Conservation (phyloP, 2,329 filamentous ascomycete species). For the Microcyclospora tardicrescens region DNA sequence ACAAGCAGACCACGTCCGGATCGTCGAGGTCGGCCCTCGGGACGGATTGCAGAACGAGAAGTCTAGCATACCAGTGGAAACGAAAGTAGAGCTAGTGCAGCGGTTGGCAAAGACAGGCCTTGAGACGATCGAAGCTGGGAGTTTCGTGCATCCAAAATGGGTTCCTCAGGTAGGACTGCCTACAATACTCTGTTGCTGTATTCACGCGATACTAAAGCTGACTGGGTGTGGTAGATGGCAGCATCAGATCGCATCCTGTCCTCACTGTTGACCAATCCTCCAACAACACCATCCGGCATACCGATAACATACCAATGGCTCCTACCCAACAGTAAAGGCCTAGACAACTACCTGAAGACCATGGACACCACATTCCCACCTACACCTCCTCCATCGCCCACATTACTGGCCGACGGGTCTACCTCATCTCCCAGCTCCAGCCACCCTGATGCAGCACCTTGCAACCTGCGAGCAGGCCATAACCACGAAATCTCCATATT, state of each 20-base stretch:
- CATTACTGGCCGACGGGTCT: too few relatives aligned
- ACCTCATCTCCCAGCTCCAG: slow-evolving; percentile 16
- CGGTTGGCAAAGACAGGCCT: slow-evolving; percentile 56
- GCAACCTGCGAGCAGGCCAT: slow-evolving; percentile 12
- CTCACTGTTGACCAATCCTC: slow-evolving; percentile 27
- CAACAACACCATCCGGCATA: slow-evolving; percentile 38
- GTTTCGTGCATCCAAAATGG: slow-evolving; percentile 74
- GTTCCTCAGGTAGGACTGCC: slow-evolving; percentile 53
- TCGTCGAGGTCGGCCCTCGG: slow-evolving; percentile 69
- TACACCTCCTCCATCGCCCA: slow-evolving; percentile 28
- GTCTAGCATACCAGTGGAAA: slow-evolving; percentile 52
- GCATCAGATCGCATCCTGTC: slow-evolving; percentile 63
- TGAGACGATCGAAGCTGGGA: slow-evolving; percentile 63
- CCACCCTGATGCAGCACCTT: not conserved
- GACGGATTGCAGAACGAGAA: slow-evolving; percentile 85
- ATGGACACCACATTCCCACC: slow-evolving; percentile 30
- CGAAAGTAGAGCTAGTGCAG: slow-evolving; percentile 65
- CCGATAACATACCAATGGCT: slow-evolving; percentile 67
- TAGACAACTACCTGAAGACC: slow-evolving; percentile 47
- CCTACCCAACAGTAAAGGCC: slow-evolving; percentile 61
- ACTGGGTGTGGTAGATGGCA: slow-evolving; percentile 48
- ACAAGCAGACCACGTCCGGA: slow-evolving; percentile 35
- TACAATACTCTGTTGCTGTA: slow-evolving; percentile 4
- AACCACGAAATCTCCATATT: slow-evolving; percentile 64
- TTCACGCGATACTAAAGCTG: not conserved